Percentiles rank a stretch among this genome's conserved stretches.
These are phyloP conservation scores for Wickerhamiella spandovensis DNA, from an alignment of 805 yeast genomes.

Conservation along the genomic window DNA sequence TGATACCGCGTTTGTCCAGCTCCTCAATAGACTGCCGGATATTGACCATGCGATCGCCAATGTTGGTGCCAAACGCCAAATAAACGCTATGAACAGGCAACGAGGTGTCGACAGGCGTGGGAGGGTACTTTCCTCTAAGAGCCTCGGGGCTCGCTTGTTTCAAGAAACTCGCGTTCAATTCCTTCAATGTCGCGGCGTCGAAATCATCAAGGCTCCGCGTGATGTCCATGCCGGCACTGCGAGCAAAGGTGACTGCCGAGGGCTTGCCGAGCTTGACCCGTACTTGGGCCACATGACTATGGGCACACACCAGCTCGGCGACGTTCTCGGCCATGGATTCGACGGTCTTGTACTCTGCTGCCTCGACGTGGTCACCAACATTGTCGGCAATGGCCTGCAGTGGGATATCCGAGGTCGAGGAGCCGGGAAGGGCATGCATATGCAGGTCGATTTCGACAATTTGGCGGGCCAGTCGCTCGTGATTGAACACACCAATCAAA, in stretches of 20 bases:
- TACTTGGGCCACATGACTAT: conserved; percentile 28
- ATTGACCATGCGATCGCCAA: conserved; percentile 56
- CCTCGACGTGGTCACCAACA: conserved; percentile 51
- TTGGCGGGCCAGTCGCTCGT: conserved; percentile 75
- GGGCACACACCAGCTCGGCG: conserved; percentile 40
- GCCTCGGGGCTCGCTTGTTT: neutral
- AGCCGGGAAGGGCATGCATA: conserved; percentile 24
- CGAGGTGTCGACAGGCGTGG: conserved; percentile 8
- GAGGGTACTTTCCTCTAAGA: conserved; percentile 9
- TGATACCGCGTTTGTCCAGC: conserved; percentile 31
- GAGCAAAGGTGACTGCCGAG: conserved; percentile 73
- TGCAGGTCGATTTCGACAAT: conserved; percentile 46
- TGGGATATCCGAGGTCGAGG: conserved; percentile 25
- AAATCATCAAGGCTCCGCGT: conserved; percentile 35
- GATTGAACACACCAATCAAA: conserved; percentile 85
- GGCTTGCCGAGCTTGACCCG: conserved; percentile 67
- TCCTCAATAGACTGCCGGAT: conserved; percentile 42
- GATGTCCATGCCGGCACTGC: conserved; percentile 81
- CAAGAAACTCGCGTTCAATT: neutral
- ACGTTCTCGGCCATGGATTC: conserved; percentile 78
- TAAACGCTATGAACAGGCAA: conserved; percentile 38
- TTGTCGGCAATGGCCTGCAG: conserved; percentile 34
- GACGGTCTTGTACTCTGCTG: conserved; percentile 76
- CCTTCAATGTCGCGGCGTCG: neutral
- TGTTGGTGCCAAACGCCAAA: conserved; percentile 82